Conservation (phyloP, 2,329 filamentous ascomycete species). For the Curvularia eragrostidis region DNA sequence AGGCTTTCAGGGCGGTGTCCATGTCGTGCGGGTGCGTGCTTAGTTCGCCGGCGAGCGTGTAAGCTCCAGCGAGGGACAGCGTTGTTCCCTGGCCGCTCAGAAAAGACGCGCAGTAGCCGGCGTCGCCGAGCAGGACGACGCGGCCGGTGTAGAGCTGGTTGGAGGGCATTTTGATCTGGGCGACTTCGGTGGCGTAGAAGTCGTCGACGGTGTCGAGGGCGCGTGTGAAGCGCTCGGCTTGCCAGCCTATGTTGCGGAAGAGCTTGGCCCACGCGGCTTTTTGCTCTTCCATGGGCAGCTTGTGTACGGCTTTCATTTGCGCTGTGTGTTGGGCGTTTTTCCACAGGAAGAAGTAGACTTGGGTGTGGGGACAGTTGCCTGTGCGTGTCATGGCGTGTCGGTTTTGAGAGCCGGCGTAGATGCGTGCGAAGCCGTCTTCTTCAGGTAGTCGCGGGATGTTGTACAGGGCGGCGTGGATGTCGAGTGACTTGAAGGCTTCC, state of each 20-base stretch:
- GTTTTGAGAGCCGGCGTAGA: slow-evolving; percentile 18
- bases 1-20: slow-evolving; percentile 28
- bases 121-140: slow-evolving; percentile 62
- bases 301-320: slow-evolving; percentile 15
- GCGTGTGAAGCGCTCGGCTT: slow-evolving; percentile 52
- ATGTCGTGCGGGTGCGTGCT: slow-evolving; percentile 20
- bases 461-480: slow-evolving; percentile 35
- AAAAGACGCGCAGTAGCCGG: slow-evolving; percentile 45
- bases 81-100: slow-evolving; percentile 38
- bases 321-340: slow-evolving; percentile 15
- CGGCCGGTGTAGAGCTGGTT: slow-evolving; percentile 53
- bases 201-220: slow-evolving; percentile 50
- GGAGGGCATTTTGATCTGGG: slow-evolving; percentile 53
- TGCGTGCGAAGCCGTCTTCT: slow-evolving; percentile 24
- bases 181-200: slow-evolving; percentile 57
- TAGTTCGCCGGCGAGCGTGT: slow-evolving; percentile 50
- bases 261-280: slow-evolving; percentile 37
- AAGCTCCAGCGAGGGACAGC: slow-evolving; percentile 48
- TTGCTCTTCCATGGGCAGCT: slow-evolving; percentile 52
- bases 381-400: slow-evolving; percentile 30
- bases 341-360: slow-evolving; percentile 33
- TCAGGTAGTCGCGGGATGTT: slow-evolving; percentile 28
- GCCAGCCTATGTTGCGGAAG: slow-evolving; percentile 55
- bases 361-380: slow-evolving; percentile 27
- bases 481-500: slow-evolving; percentile 23